These are phyloP conservation scores for Tuber borchii DNA, from an alignment of 495 filamentous ascomycete genomes.

Conservation along the genomic window DNA sequence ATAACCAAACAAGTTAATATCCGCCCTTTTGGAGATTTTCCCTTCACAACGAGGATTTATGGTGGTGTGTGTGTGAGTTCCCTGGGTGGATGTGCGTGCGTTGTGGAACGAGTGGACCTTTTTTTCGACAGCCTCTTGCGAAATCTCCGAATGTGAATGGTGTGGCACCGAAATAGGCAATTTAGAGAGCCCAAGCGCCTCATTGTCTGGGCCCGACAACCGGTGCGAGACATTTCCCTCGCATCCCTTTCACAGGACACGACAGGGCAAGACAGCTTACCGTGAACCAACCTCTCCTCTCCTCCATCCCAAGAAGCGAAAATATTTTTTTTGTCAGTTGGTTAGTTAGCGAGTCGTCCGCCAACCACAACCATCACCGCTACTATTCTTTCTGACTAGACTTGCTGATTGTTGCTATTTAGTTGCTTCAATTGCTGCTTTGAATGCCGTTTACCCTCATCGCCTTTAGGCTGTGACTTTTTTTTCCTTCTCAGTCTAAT, in stretches of 20 bases:
- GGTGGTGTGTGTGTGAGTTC: background rate
- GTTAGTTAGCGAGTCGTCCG: background rate
- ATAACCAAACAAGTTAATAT: background rate
- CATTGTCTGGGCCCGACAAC: background rate
- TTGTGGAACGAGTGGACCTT: background rate
- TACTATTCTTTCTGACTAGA: background rate
- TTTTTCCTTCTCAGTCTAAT: background rate
- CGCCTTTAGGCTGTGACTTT: background rate
- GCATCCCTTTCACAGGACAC: background rate
- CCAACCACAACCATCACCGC: background rate
- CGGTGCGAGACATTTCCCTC: slow-evolving; percentile 1
- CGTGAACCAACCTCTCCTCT: background rate
- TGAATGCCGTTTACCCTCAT: background rate
- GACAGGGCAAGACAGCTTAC: too few species aligned
- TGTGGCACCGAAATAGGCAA: background rate
- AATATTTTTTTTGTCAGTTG: background rate
- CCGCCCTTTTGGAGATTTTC: slow-evolving; percentile 5
- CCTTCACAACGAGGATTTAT: background rate
- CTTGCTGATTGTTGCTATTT: too few species aligned
- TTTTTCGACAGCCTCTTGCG: background rate
- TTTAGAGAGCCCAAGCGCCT: background rate
- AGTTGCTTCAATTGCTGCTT: background rate
- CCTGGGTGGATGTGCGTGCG: background rate
- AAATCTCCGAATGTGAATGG: background rate
- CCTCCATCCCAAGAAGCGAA: background rate